A percentile compares a stretch with the other conserved stretches of the same genome.
These are phyloP conservation scores for Chiua virens DNA, from an alignment of 768 basidiomycete species.

Conservation along the genomic window DNA sequence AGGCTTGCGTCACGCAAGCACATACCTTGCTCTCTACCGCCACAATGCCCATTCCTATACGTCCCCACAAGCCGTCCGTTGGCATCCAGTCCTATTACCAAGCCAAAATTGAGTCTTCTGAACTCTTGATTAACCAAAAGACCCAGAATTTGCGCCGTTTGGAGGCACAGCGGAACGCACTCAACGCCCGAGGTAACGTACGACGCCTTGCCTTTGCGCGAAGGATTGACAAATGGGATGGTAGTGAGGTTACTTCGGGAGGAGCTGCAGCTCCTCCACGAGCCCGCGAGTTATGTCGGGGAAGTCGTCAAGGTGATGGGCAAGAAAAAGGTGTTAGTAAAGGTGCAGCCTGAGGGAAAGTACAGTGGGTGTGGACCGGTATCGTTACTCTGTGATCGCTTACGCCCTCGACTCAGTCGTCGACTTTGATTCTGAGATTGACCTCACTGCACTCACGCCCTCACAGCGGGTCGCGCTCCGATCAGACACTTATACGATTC, in stretches of 20 bases:
- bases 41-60: conserved; percentile 40
- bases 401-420: conserved; percentile 58
- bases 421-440: conserved; percentile 87
- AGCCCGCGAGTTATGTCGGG: conserved; percentile 96
- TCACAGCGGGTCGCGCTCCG: conserved; percentile 92
- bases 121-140: conserved; percentile 92
- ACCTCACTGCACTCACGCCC: conserved; percentile 75
- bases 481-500: conserved; percentile 94
- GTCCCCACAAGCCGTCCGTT: conserved; percentile 45
- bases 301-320: conserved; percentile 99
- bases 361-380: conserved; percentile 69
- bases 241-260: conserved; percentile 87
- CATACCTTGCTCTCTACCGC: not conserved
- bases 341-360: conserved; percentile 98
- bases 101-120: conserved; percentile 92
- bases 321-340: conserved; percentile 97
- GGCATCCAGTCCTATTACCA: conserved; percentile 91
- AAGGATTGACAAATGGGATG: not conserved
- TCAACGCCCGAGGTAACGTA: conserved; percentile 86
- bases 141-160: conserved; percentile 94
- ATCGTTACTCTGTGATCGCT: not conserved
- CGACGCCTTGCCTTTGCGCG: not conserved
- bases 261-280: conserved; percentile 89
- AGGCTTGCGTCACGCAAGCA: conserved; percentile 15
- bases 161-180: conserved; percentile 95